Evolutionary conservation across 2,329 filamentous ascomycete genomes (phyloP).

Genomic region (Davidsoniella virescens): DNA sequence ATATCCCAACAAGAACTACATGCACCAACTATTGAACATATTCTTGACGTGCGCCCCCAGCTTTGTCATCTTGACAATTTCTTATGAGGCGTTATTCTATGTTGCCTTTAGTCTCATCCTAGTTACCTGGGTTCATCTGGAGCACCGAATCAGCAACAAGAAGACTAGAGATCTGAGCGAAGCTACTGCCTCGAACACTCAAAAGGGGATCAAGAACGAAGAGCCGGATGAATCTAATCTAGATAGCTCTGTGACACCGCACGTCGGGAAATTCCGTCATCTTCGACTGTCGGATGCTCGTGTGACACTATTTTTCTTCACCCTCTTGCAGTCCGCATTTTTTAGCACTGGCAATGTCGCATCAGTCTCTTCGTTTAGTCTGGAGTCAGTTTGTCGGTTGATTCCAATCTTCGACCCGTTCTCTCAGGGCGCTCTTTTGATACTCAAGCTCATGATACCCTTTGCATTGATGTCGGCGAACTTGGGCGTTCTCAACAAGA

Average conservation of each 20-base stretch:
- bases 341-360: constrained; percentile 96
- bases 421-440: constrained; percentile 68
- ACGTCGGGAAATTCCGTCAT: constrained; percentile 33
- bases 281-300: constrained; percentile 71
- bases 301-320: constrained; percentile 87
- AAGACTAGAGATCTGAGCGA: not conserved
- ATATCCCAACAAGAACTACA: constrained; percentile 70
- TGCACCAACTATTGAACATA: constrained; percentile 74
- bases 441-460: constrained; percentile 82
- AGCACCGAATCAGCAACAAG: constrained; percentile 38
- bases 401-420: constrained; percentile 90
- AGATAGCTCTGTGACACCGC: constrained; percentile 14
- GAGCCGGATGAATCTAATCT: constrained; percentile 4
- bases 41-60: constrained; percentile 87
- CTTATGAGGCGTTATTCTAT: constrained; percentile 94
- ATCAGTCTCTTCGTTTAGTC: constrained; percentile 79
- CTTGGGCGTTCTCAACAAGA: constrained; percentile 77
- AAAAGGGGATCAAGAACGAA: not conserved
- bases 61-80: constrained; percentile 92
- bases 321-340: constrained; percentile 85
- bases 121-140: constrained; percentile 79
- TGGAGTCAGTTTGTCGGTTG: constrained; percentile 77
- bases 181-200: not conserved
- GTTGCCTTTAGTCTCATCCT: constrained; percentile 71
- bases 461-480: constrained; percentile 88